These are phyloP conservation scores for Proliferodiscus dingleyae DNA, from an alignment of 2,329 filamentous ascomycete species.

Conservation along the genomic window DNA sequence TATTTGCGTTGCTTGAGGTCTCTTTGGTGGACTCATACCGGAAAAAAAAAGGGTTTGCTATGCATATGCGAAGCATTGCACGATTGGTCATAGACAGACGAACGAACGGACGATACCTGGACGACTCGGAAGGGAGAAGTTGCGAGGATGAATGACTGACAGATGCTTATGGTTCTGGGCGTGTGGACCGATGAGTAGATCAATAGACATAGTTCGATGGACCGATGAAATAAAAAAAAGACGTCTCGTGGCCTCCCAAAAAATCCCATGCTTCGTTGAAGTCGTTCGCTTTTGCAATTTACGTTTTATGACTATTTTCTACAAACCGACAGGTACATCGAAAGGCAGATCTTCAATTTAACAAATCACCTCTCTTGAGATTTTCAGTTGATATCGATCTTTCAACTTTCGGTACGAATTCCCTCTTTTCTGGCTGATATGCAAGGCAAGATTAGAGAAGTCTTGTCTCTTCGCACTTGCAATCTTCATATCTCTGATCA, in stretches of 20 bases:
- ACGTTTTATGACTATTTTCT: too few species aligned
- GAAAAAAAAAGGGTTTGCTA: neutral
- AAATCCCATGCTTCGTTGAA: neutral
- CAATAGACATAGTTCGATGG: slow-evolving; percentile 12
- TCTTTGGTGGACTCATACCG: neutral
- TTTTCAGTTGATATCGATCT: too few species aligned
- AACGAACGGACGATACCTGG: slow-evolving; percentile 12
- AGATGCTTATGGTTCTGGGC: slow-evolving; percentile 6
- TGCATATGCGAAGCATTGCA: neutral
- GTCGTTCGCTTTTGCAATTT: neutral
- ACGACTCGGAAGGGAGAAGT: slow-evolving; percentile 12
- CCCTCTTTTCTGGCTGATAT: too few species aligned
- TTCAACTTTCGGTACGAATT: too few species aligned
- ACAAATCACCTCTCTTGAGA: too few species aligned
- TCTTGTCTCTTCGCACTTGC: too few species aligned
- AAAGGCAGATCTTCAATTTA: too few species aligned
- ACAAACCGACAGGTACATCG: too few species aligned
- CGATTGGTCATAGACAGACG: neutral
- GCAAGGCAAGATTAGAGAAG: too few species aligned
- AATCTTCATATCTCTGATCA: too few species aligned
- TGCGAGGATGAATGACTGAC: slow-evolving; percentile 19
- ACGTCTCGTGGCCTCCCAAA: neutral
- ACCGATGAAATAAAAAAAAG: slow-evolving; percentile 3
- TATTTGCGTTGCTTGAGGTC: slow-evolving; percentile 1
- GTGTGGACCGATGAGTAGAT: slow-evolving; percentile 3